Evolutionary conservation across 1,139 yeast genomes (phyloP).

Genomic region (Pichia sp.): DNA sequence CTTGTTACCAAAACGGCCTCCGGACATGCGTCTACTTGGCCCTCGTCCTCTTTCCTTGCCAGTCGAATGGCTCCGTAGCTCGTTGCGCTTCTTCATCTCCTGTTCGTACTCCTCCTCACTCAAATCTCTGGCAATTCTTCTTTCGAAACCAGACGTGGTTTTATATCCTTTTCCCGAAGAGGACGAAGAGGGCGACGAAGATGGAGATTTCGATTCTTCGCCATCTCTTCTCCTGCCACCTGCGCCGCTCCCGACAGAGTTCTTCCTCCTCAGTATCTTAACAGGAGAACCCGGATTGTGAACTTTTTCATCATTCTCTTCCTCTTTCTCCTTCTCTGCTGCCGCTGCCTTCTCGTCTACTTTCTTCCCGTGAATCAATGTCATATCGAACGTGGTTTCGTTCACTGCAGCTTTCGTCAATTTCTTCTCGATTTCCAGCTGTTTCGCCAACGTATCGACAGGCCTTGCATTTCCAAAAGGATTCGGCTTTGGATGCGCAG

Average conservation of each 20-base stretch:
- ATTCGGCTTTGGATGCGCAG: slow-evolving; percentile 36
- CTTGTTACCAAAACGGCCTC: neutral
- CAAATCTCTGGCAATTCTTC: slow-evolving; percentile 15
- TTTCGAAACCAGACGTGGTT: slow-evolving; percentile 10
- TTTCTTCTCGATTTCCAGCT: slow-evolving; percentile 44
- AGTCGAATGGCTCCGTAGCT: neutral
- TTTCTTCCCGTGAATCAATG: slow-evolving; percentile 10
- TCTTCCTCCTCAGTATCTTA: neutral
- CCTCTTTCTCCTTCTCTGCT: neutral
- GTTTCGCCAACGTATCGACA: slow-evolving; percentile 46
- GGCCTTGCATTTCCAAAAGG: slow-evolving; percentile 56
- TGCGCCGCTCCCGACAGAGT: neutral
- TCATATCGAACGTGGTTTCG: slow-evolving; percentile 51
- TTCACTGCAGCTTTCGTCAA: slow-evolving; percentile 47
- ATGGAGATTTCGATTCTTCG: neutral
- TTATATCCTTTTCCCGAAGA: slow-evolving; percentile 1
- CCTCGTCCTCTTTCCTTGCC: neutral
- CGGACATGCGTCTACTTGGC: neutral
- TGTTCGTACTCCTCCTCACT: slow-evolving; percentile 14
- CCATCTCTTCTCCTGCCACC: neutral
- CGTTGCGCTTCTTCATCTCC: slow-evolving; percentile 11
- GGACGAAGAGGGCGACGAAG: neutral
- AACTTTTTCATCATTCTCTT: neutral
- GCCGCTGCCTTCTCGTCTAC: neutral
- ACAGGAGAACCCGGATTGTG: neutral